Evolutionary conservation across 495 filamentous ascomycete genomes (phyloP).

Genomic region (Penicillium roqueforti): DNA sequence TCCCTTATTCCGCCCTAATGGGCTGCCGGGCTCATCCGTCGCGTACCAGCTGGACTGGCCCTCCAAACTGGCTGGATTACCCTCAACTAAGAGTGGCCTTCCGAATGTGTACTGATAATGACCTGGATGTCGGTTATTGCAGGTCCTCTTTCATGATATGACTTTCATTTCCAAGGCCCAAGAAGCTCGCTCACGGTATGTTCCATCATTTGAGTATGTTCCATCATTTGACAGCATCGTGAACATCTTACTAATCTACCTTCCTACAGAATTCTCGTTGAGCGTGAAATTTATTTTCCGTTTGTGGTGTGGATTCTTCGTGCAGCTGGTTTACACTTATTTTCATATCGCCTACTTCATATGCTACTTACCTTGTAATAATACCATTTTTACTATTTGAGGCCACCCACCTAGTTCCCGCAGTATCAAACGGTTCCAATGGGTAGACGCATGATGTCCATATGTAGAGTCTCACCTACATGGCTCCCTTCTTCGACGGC

Average conservation of each 20-base stretch:
- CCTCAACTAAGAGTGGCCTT: not conserved
- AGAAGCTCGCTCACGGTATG: not conserved
- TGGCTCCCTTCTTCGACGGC: no score
- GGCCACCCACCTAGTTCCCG: no score
- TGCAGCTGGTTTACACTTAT: not conserved
- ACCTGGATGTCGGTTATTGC: not conserved
- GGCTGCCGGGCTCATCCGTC: not conserved
- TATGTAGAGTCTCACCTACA: no score
- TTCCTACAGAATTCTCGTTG: not conserved
- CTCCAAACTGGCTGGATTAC: not conserved
- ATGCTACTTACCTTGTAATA: not conserved
- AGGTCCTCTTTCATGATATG: not conserved
- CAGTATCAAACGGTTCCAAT: no score
- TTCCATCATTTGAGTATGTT: not conserved
- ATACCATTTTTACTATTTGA: not conserved
- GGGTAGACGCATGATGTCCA: no score
- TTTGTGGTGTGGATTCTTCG: not conserved
- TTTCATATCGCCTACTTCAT: not conserved
- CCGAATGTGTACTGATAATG: not conserved
- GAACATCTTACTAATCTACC: not conserved
- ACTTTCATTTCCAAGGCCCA: not conserved
- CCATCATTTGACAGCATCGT: not conserved
- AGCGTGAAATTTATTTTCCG: not conserved
- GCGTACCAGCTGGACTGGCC: not conserved
- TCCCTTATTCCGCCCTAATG: not conserved